phyloP scores from a whole-genome alignment of 768 basidiomycete genomes.

The Aureoboletus auriporus region DNA sequence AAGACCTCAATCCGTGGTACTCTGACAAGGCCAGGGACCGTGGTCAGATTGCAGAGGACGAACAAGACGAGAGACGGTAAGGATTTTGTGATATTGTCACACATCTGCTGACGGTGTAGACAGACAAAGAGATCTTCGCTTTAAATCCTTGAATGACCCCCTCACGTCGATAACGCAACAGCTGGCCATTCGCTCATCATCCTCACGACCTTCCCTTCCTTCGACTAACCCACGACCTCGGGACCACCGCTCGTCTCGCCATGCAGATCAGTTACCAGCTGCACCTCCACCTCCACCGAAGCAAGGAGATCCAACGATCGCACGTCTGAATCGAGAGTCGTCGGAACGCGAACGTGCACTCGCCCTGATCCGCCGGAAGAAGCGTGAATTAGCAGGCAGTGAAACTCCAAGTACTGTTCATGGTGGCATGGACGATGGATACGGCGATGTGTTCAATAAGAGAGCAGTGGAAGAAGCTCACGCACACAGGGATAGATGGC shows the following conservation, averaged over 20 bases:
- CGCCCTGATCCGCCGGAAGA: constrained; percentile 65
- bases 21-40: constrained; percentile 27
- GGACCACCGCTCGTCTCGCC: constrained; percentile 13
- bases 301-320: constrained; percentile 38
- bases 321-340: constrained; percentile 66
- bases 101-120: neutral
- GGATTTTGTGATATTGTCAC: neutral
- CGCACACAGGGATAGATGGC: constrained; percentile 40
- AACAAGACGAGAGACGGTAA: constrained; percentile 35
- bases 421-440: constrained; percentile 44
- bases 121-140: constrained; percentile 60
- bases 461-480: constrained; percentile 71
- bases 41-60: constrained; percentile 27
- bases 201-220: constrained; percentile 2
- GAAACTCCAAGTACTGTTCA: constrained; percentile 70
- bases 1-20: constrained; percentile 85
- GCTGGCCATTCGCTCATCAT: constrained; percentile 40
- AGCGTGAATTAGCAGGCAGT: constrained; percentile 58
- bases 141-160: constrained; percentile 66
- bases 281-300: too few species aligned
- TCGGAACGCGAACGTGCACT: constrained; percentile 72
- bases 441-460: constrained; percentile 68
- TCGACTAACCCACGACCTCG: constrained; percentile 12
- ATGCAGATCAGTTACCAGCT: constrained; percentile 3
- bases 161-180: constrained; percentile 70